These are phyloP conservation scores for Suillus variegatus DNA, from an alignment of 768 basidiomycete species.

Conservation along the genomic window DNA sequence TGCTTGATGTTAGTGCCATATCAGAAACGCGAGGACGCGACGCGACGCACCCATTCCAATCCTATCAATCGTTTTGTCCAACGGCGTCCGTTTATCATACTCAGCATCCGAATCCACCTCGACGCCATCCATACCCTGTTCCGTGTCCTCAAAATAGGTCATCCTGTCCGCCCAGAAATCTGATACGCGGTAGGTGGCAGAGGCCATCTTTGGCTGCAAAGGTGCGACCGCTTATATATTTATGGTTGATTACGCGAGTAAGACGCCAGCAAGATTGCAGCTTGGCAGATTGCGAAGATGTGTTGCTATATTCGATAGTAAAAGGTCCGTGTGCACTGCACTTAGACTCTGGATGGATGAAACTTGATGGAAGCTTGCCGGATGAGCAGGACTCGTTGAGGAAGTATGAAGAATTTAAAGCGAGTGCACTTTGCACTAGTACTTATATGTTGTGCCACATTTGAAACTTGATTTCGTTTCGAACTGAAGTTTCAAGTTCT, in stretches of 20 bases:
- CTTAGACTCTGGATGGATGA: background rate
- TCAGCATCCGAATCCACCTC: slow-evolving; percentile 27
- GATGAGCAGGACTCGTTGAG: background rate
- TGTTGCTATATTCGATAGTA: background rate
- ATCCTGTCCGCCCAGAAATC: slow-evolving; percentile 47
- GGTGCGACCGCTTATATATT: background rate
- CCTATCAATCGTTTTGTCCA: slow-evolving; percentile 86
- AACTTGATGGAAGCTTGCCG: background rate
- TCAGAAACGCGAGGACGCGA: background rate
- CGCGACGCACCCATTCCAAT: slow-evolving; percentile 80
- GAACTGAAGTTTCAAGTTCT: background rate
- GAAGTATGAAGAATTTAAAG: background rate
- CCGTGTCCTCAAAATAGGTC: slow-evolving; percentile 43
- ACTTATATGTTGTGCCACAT: background rate
- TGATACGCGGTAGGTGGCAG: slow-evolving; percentile 48
- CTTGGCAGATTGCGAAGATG: background rate
- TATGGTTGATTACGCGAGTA: slow-evolving; percentile 9
- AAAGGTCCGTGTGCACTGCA: background rate
- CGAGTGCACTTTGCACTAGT: background rate
- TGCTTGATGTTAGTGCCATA: slow-evolving; percentile 21
- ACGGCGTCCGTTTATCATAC: slow-evolving; percentile 52
- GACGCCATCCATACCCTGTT: slow-evolving; percentile 31
- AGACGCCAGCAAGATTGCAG: background rate
- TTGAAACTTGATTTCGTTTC: background rate
- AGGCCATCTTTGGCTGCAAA: slow-evolving; percentile 34